Evolutionary conservation across 2,329 filamentous ascomycete species (phyloP).

Genomic region (Xylariaceae sp.): DNA sequence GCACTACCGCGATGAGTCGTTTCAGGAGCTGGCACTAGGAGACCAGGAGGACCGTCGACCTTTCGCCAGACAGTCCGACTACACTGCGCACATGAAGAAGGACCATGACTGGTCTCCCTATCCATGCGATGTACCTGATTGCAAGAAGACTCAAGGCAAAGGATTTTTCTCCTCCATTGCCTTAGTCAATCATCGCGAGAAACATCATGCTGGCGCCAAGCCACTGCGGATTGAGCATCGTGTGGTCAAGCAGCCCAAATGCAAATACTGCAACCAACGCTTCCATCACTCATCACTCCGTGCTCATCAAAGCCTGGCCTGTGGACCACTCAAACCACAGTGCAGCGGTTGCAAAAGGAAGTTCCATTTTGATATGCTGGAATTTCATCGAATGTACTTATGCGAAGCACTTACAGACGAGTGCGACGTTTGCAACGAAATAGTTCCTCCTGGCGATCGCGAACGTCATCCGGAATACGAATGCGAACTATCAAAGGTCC

Average conservation of each 20-base stretch:
- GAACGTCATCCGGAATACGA: too few relatives aligned
- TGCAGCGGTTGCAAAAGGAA: too few relatives aligned
- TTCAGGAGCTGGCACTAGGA: neutral
- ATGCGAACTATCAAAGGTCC: too few relatives aligned
- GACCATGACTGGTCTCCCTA: constrained; percentile 12
- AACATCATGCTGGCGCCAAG: constrained; percentile 2
- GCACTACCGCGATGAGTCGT: constrained; percentile 5
- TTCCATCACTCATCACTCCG: neutral
- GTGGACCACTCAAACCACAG: too few relatives aligned
- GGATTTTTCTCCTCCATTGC: constrained; percentile 5
- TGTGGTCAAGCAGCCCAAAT: neutral
- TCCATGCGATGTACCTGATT: constrained; percentile 7
- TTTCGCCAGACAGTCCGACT: constrained; percentile 9
- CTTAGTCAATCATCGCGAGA: constrained; percentile 5
- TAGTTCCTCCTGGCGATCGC: too few relatives aligned
- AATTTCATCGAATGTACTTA: neutral
- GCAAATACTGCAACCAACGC: constrained; percentile 1
- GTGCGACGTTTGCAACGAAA: neutral
- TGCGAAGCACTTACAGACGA: neutral
- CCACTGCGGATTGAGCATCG: neutral
- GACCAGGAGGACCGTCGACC: constrained; percentile 2
- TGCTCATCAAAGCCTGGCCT: too few relatives aligned
- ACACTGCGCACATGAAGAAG: constrained; percentile 9
- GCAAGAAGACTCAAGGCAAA: constrained; percentile 4
- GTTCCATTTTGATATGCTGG: too few relatives aligned